Conservation (phyloP, 371 early-diverging fungal genomes). For the Rhizopus microsporus region DNA sequence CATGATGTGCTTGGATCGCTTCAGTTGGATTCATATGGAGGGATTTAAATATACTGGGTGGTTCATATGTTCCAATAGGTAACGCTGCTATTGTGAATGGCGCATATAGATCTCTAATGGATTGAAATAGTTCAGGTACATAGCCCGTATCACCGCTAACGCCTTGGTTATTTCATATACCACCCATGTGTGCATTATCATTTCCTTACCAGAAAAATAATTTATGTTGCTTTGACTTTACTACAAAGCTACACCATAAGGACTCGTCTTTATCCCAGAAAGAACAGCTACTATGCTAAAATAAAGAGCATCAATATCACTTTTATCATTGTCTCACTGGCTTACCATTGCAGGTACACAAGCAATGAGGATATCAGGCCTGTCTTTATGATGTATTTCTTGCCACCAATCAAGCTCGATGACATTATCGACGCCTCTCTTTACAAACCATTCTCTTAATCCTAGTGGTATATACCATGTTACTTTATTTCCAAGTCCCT, state of each 20-base stretch:
- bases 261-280: conserved; percentile 56
- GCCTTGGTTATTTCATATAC: not conserved
- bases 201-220: conserved; percentile 58
- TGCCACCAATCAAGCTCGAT: conserved; percentile 73
- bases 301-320: not conserved
- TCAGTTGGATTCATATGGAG: conserved; percentile 61
- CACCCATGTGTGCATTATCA: not conserved
- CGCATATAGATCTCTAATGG: conserved; percentile 53
- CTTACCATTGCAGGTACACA: conserved; percentile 58
- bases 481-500: conserved; percentile 50
- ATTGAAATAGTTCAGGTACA: conserved; percentile 55
- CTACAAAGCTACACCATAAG: conserved; percentile 62
- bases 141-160: conserved; percentile 64
- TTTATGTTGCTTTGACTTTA: conserved; percentile 40
- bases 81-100: conserved; percentile 58
- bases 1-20: conserved; percentile 54
- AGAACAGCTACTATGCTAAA: conserved; percentile 56
- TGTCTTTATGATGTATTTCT: conserved; percentile 48
- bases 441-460: conserved; percentile 53
- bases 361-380: conserved; percentile 47
- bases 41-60: conserved; percentile 47
- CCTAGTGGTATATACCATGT: conserved; percentile 70
- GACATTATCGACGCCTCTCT: conserved; percentile 56
- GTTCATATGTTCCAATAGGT: conserved; percentile 62
- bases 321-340: not conserved